phyloP scores from a whole-genome alignment of 1,139 yeast species.

The Tardiomyces blankii region DNA sequence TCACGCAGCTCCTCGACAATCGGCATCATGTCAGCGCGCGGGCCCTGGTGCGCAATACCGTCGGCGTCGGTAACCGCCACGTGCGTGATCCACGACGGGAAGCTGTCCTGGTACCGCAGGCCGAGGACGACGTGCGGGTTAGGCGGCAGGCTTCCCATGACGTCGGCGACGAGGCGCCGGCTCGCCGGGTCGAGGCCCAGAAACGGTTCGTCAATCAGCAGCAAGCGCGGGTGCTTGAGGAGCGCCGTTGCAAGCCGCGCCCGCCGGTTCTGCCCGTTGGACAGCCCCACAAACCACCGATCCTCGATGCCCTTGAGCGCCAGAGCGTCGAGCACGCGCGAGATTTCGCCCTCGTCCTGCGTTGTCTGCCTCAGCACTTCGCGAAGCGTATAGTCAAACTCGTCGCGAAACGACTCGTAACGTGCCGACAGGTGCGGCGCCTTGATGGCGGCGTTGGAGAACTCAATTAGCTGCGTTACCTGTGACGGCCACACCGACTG shows the following conservation, averaged over 20 bases:
- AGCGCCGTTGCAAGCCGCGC: slow-evolving; percentile 76
- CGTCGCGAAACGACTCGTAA: slow-evolving; percentile 77
- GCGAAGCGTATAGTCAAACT: slow-evolving; percentile 66
- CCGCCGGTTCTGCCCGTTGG: slow-evolving; percentile 89
- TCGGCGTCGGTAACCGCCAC: slow-evolving; percentile 47
- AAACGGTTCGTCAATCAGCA: slow-evolving; percentile 83
- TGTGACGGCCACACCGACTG: slow-evolving; percentile 35
- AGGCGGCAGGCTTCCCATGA: slow-evolving; percentile 30
- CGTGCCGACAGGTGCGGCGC: slow-evolving; percentile 81
- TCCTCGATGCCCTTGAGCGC: slow-evolving; percentile 45
- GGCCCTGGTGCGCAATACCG: slow-evolving; percentile 45
- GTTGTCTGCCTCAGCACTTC: slow-evolving; percentile 37
- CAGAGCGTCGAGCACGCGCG: slow-evolving; percentile 37
- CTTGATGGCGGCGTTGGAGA: slow-evolving; percentile 38
- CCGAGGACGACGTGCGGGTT: slow-evolving; percentile 52
- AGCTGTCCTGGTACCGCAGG: slow-evolving; percentile 56
- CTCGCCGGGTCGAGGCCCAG: slow-evolving; percentile 81
- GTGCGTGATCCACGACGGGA: slow-evolving; percentile 74
- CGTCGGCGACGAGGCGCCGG: slow-evolving; percentile 44
- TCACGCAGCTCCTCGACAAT: slow-evolving; percentile 23
- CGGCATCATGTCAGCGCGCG: slow-evolving; percentile 24
- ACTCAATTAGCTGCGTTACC: slow-evolving; percentile 45
- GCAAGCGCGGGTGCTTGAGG: slow-evolving; percentile 49
- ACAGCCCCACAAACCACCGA: slow-evolving; percentile 76
- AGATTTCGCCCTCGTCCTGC: slow-evolving; percentile 27